phyloP scores from a whole-genome alignment of 345 rosid species.

The Cardiospermum halicacabum region DNA sequence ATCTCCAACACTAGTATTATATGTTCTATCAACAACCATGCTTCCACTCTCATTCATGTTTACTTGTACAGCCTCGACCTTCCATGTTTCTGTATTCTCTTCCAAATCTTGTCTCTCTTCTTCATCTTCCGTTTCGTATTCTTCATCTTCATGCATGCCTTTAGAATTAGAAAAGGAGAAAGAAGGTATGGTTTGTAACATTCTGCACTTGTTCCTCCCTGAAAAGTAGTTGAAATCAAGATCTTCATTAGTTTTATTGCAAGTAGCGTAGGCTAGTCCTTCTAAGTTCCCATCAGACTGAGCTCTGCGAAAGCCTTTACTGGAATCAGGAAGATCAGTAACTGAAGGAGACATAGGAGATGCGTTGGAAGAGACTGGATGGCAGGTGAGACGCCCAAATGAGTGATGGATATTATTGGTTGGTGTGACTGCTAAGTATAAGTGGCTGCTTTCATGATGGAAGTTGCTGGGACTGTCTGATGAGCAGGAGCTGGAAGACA shows the following conservation, averaged over 20 bases:
- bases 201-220: conserved; percentile 23
- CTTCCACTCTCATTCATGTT: conserved; percentile 8
- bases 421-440: conserved; percentile 4
- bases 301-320: conserved; percentile 37
- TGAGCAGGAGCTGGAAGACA: conserved; percentile 28
- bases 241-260: conserved; percentile 11
- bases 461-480: conserved; percentile 33
- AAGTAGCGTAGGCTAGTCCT: conserved; percentile 31
- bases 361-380: conserved; percentile 26
- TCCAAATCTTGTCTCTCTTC: conserved; percentile 20
- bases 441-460: conserved; percentile 22
- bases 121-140: conserved; percentile 17
- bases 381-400: conserved; percentile 12
- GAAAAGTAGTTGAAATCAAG: conserved; percentile 18
- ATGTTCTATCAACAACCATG: conserved; percentile 5
- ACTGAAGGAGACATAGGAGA: conserved; percentile 44
- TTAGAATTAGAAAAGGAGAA: conserved; percentile 27
- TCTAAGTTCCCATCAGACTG: conserved; percentile 57
- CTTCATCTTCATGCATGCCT: conserved; percentile 14
- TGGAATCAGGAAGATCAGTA: conserved; percentile 9
- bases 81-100: background rate
- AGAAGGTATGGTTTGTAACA: conserved; percentile 49
- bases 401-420: conserved; percentile 10
- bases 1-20: conserved; percentile 19
- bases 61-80: background rate